phyloP scores from a whole-genome alignment of 257 asterid genomes.

The Nicotiana benthamiana region DNA sequence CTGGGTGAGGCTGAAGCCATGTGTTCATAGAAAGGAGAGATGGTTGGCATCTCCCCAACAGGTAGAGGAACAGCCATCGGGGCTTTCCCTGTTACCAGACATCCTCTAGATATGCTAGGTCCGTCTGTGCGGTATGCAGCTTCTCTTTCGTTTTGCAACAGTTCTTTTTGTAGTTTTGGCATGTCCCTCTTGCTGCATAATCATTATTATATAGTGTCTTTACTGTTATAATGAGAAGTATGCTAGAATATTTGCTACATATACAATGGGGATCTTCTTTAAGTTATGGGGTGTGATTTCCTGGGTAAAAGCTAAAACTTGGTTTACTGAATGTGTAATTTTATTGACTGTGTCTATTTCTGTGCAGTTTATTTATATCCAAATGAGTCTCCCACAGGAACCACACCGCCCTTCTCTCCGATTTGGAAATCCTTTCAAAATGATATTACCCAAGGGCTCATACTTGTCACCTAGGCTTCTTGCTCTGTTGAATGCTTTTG shows the following conservation, averaged over 20 bases:
- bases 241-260: neutral
- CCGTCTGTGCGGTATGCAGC: neutral
- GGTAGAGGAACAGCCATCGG: neutral
- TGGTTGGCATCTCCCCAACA: neutral
- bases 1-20: neutral
- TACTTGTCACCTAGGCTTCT: constrained; percentile 54
- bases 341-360: neutral
- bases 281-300: neutral
- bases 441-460: constrained; percentile 54
- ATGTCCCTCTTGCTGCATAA: neutral
- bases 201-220: neutral
- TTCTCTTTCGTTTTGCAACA: neutral
- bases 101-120: neutral
- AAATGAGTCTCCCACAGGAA: constrained; percentile 70
- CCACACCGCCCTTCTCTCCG: constrained; percentile 53
- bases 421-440: constrained; percentile 78
- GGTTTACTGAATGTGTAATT: neutral
- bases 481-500: constrained; percentile 52
- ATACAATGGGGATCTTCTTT: neutral
- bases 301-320: neutral
- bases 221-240: neutral
- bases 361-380: constrained; percentile 27
- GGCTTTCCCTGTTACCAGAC: neutral
- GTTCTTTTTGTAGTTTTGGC: neutral
- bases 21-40: neutral